Evolutionary conservation across 345 rosid genomes (phyloP).

Genomic region (Eucalyptus polyanthemos): DNA sequence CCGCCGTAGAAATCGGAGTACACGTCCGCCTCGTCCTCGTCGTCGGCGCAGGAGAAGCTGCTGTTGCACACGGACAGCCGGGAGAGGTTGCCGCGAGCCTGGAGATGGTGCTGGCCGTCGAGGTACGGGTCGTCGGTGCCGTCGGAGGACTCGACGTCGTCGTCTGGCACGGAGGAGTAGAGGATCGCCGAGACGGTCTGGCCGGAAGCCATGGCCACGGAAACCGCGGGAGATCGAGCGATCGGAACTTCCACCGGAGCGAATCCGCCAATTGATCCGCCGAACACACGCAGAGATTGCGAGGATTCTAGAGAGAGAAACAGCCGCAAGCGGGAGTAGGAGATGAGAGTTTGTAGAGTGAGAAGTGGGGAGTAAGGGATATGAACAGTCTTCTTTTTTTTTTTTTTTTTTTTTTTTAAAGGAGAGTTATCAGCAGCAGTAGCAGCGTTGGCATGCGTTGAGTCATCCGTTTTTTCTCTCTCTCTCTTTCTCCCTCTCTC

Average conservation of each 20-base stretch:
- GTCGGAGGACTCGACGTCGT: conserved; percentile 28
- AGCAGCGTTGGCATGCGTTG: not conserved
- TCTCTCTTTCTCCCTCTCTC: too few species aligned
- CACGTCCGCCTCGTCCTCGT: conserved; percentile 4
- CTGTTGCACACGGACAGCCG: conserved; percentile 65
- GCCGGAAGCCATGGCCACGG: not conserved
- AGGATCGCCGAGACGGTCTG: not conserved
- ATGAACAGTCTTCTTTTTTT: not conserved
- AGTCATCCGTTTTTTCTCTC: not conserved
- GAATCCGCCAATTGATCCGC: not conserved
- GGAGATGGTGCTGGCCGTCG: conserved; percentile 23
- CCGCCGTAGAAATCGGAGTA: not conserved
- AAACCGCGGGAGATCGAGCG: not conserved
- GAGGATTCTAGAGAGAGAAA: not conserved
- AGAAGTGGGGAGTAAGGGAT: not conserved
- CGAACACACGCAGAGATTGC: not conserved
- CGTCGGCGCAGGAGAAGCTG: conserved; percentile 41
- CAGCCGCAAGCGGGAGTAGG: not conserved
- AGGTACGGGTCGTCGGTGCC: conserved; percentile 22
- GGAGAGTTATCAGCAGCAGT: not conserved
- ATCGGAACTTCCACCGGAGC: too few species aligned
- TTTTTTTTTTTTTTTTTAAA: too few species aligned
- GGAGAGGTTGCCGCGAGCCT: conserved; percentile 32
- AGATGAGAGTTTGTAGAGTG: not conserved
- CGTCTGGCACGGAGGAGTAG: not conserved